Evolutionary conservation across 2,329 filamentous ascomycete species (phyloP), one percentile per base, ranked within the genome.

Genomic region (Pseudogymnoascus sp.): DNA sequence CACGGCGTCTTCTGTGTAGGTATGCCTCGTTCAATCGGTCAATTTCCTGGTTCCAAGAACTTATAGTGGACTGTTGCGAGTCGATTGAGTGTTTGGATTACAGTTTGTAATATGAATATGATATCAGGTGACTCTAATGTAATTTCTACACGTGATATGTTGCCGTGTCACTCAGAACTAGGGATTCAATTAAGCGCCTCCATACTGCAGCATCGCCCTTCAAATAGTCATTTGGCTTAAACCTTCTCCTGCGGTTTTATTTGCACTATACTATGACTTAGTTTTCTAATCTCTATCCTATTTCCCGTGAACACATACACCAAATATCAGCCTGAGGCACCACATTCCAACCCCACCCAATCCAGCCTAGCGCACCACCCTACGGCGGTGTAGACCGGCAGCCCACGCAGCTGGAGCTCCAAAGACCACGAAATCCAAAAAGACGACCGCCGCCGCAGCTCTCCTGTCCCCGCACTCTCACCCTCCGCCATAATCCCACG

Each of bases 351-450:
- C 13, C 2, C 21, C 50, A 11, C 53, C 53, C 28, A 60, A 60
- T 35, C 28, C 3, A 33, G 23, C 11, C 53, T 60, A 60, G 53
- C 53, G 28, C 19, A 38, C 10, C 13, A 36, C 23, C 28, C 53
- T 60, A 60, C 53, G 53, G 53, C 53, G 53, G 53, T 21, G 53
- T 35, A 36, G 53, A 60, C 28, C 53, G 28, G 28, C 28, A 33
- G 53, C 38, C 40, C 42, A 26, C 28, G 61, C 38, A 44, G 61
- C 53, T 28, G 42, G 31, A 64, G 62, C 62, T 64, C 26, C 53
- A 64, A 64, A 64, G 62, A 64, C 62, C 62, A 64, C 62, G 62
- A 64, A 63, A 36, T 40, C 57, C 62, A 64, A 35, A 60, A 64
- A 44, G 35, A 28, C 26, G 61, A 40, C 60, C 31, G 36, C 60